Evolutionary conservation across 2,329 filamentous ascomycete species (phyloP).

Genomic region (Setomelanomma holmii): DNA sequence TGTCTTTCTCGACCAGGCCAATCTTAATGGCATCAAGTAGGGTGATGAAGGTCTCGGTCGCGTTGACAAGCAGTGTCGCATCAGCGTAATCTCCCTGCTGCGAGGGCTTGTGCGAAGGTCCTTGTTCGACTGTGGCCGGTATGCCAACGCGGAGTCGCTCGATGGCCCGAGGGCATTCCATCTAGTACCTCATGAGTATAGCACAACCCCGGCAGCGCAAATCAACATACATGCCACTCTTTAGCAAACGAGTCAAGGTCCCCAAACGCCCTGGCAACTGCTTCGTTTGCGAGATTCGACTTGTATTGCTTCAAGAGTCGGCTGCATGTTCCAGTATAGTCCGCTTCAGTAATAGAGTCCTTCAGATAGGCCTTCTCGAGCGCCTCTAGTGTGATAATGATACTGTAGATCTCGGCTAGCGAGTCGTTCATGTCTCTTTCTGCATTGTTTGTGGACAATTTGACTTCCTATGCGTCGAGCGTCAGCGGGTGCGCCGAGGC

Average conservation of each 20-base stretch:
- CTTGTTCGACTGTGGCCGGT: conserved; percentile 77
- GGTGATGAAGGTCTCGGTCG: conserved; percentile 98
- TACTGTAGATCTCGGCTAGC: conserved; percentile 95
- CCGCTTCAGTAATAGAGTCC: conserved; percentile 87
- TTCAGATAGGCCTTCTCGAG: conserved; percentile 97
- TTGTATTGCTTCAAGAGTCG: conserved; percentile 96
- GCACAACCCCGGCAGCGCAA: neutral
- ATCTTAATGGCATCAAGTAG: conserved; percentile 94
- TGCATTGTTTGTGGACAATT: conserved; percentile 82
- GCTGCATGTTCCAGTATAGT: conserved; percentile 97
- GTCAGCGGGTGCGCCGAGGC: conserved; percentile 18
- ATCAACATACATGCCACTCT: conserved; percentile 80
- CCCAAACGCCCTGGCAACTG: conserved; percentile 85
- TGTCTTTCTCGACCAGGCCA: conserved; percentile 91
- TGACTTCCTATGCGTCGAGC: conserved; percentile 74
- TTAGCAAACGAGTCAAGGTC: conserved; percentile 90
- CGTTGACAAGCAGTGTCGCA: conserved; percentile 79
- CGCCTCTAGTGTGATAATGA: conserved; percentile 93
- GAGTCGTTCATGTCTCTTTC: conserved; percentile 96
- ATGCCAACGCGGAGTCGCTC: conserved; percentile 92
- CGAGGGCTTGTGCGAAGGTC: conserved; percentile 54
- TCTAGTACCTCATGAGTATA: conserved; percentile 58
- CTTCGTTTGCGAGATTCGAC: conserved; percentile 88
- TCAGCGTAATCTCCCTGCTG: conserved; percentile 54
- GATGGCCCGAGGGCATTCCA: conserved; percentile 92